Conservation (phyloP, 148 eudicot species). For the Diospyros lotus region DNA sequence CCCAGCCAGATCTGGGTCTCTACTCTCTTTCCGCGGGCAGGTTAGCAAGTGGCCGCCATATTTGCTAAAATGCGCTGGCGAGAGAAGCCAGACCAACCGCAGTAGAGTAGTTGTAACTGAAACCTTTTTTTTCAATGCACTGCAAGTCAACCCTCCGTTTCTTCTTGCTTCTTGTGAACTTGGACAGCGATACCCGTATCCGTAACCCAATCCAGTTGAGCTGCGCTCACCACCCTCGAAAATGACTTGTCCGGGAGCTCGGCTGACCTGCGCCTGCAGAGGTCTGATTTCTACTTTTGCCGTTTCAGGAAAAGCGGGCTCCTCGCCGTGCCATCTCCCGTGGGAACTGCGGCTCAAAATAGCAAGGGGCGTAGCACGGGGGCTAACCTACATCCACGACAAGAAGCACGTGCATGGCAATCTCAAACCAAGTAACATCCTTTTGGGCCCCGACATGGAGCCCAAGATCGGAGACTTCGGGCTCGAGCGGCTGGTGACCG, state of each 20-base stretch:
- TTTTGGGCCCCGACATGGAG: slow-evolving; percentile 74
- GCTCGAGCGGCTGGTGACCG: slow-evolving; percentile 60
- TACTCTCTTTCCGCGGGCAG: neutral
- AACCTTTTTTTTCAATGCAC: slow-evolving; percentile 29
- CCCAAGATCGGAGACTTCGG: slow-evolving; percentile 92
- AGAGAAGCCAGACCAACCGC: neutral
- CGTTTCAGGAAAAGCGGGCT: slow-evolving; percentile 65
- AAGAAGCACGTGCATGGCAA: slow-evolving; percentile 95
- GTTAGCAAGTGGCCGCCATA: slow-evolving; percentile 3
- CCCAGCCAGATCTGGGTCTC: neutral
- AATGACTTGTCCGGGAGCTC: neutral
- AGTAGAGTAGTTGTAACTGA: slow-evolving; percentile 66
- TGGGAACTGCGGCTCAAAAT: slow-evolving; percentile 86
- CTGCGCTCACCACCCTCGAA: slow-evolving; percentile 10
- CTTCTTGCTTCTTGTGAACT: slow-evolving; percentile 7
- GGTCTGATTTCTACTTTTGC: neutral
- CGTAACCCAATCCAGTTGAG: slow-evolving; percentile 1
- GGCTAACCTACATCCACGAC: slow-evolving; percentile 80
- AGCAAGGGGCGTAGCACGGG: slow-evolving; percentile 93
- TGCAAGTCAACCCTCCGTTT: slow-evolving; percentile 31
- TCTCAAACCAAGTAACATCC: slow-evolving; percentile 80
- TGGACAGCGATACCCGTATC: slow-evolving; percentile 12
- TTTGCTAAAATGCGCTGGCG: slow-evolving; percentile 19
- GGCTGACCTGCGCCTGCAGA: neutral
- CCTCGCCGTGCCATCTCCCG: slow-evolving; percentile 81